Evolutionary conservation across 805 yeast genomes (phyloP).

Genomic region (Candida montana): DNA sequence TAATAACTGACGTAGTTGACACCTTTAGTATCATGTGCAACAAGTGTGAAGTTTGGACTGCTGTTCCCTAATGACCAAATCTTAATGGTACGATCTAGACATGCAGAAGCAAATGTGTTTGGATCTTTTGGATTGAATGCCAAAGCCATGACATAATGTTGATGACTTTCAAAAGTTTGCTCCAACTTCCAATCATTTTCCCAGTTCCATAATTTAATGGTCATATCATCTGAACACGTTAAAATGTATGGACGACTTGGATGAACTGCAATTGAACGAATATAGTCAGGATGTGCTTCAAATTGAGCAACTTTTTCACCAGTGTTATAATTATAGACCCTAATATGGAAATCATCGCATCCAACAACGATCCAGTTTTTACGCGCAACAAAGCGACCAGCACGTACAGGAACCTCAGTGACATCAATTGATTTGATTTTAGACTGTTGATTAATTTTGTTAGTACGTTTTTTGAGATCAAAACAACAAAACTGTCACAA

Average conservation of each 20-base stretch:
- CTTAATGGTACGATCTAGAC: constrained; percentile 93
- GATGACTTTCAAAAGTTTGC: constrained; percentile 92
- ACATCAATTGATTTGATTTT: constrained; percentile 88
- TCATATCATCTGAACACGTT: constrained; percentile 87
- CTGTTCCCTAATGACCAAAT: constrained; percentile 92
- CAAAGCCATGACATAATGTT: constrained; percentile 89
- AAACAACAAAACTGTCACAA: constrained; percentile 1
- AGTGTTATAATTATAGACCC: constrained; percentile 93
- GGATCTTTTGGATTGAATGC: constrained; percentile 97
- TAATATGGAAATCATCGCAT: constrained; percentile 88
- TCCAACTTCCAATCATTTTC: constrained; percentile 87
- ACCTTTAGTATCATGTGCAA: constrained; percentile 89
- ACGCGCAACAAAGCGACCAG: constrained; percentile 91
- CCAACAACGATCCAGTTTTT: constrained; percentile 98
- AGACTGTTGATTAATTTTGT: constrained; percentile 28
- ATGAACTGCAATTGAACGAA: constrained; percentile 89
- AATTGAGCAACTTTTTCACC: constrained; percentile 92
- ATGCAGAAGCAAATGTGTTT: constrained; percentile 95
- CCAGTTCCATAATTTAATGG: constrained; percentile 96
- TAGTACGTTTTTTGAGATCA: constrained; percentile 10
- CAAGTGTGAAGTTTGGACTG: constrained; percentile 84
- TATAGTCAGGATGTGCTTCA: constrained; percentile 97
- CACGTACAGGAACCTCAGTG: constrained; percentile 92
- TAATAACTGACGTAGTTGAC: constrained; percentile 95
- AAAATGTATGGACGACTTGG: constrained; percentile 87